phyloP scores from a whole-genome alignment of 805 yeast species.

The Metahyphopichia silvanorum region DNA sequence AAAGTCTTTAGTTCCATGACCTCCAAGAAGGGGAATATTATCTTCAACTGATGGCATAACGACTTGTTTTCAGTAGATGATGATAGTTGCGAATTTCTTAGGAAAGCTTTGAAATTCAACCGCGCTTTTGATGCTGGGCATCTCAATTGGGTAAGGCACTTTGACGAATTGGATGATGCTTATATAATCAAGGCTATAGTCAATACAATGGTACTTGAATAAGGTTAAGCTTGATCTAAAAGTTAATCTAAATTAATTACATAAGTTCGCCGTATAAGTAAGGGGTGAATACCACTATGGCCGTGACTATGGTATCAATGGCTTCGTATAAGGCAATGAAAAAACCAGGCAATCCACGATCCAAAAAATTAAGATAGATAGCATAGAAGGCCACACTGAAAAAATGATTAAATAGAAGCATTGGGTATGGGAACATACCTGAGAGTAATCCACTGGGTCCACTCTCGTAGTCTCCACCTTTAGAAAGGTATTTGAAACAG shows the following conservation, averaged over 20 bases:
- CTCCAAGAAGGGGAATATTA: slow-evolving; percentile 8
- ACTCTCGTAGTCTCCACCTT: slow-evolving; percentile 76
- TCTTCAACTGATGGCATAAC: slow-evolving; percentile 11
- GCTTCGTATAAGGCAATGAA: slow-evolving; percentile 73
- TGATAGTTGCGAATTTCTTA: too few species aligned
- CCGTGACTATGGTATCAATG: slow-evolving; percentile 65
- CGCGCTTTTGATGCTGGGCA: too few species aligned
- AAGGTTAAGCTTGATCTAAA: too few species aligned
- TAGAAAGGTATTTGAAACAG: slow-evolving; percentile 79
- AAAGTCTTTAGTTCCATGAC: not conserved
- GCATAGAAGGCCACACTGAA: slow-evolving; percentile 87
- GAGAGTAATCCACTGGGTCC: slow-evolving; percentile 83
- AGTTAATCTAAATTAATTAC: too few species aligned
- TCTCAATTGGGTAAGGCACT: too few species aligned
- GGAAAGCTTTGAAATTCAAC: too few species aligned
- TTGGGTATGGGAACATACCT: slow-evolving; percentile 78
- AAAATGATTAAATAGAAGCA: slow-evolving; percentile 76
- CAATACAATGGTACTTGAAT: too few species aligned
- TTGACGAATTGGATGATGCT: too few species aligned
- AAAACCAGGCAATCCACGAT: slow-evolving; percentile 61
- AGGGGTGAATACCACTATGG: slow-evolving; percentile 77
- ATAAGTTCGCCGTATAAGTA: slow-evolving; percentile 55
- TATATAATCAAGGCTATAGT: too few species aligned
- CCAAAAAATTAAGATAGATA: slow-evolving; percentile 62
- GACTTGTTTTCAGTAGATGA: too few species aligned